A percentile compares a stretch with the other conserved stretches of the same genome.
phyloP scores from a whole-genome alignment of 768 basidiomycete genomes.

The Tricholoma saponaceum region DNA sequence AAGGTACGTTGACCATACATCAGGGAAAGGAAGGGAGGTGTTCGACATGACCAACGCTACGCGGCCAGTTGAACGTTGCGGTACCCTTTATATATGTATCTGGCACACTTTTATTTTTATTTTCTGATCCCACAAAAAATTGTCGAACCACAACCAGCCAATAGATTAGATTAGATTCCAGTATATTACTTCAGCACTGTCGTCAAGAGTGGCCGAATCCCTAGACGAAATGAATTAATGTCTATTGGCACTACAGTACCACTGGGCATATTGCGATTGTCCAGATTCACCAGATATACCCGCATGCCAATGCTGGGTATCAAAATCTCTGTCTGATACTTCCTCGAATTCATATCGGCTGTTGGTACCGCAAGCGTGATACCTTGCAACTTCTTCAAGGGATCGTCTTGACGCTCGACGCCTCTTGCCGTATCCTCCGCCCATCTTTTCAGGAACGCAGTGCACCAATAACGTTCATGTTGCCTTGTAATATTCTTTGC shows the following conservation, averaged over 20 bases:
- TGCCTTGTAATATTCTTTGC: conserved; percentile 23
- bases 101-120: conserved; percentile 6
- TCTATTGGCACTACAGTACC: neutral
- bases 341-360: neutral
- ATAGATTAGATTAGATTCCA: neutral
- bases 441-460: conserved; percentile 35
- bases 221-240: neutral
- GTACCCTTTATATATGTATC: neutral
- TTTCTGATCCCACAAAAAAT: conserved; percentile 4
- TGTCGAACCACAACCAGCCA: neutral
- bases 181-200: neutral
- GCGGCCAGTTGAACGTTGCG: neutral
- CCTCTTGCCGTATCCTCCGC: conserved; percentile 24
- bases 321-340: conserved; percentile 4
- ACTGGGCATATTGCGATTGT: neutral
- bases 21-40: conserved; percentile 32
- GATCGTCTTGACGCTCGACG: conserved; percentile 7
- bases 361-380: neutral
- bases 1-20: conserved; percentile 43
- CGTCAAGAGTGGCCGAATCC: neutral
- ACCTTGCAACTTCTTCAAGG: conserved; percentile 9
- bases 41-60: conserved; percentile 24
- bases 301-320: conserved; percentile 5
- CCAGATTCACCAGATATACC: neutral
- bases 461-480: conserved; percentile 31